phyloP scores from a whole-genome alignment of 2,329 filamentous ascomycete species.

The Juglanconis sp. region DNA sequence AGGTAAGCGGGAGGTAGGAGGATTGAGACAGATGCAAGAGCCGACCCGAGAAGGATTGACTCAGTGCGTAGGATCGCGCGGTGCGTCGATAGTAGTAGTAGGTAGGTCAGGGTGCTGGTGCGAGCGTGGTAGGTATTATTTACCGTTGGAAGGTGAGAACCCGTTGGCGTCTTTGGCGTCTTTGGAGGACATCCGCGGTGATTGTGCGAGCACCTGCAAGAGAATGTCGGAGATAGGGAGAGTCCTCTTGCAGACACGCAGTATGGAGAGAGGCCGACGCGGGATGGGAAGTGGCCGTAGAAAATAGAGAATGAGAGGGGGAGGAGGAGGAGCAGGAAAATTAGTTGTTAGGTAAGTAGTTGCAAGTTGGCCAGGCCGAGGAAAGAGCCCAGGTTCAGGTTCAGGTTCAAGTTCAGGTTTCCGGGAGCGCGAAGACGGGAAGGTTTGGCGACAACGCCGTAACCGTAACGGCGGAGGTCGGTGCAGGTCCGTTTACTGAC shows the following conservation, averaged over 20 bases:
- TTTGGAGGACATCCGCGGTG: constrained; percentile 18
- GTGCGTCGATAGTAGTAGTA: background rate
- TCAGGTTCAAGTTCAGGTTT: background rate
- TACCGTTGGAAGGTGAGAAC: constrained; percentile 17
- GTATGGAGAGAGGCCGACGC: background rate
- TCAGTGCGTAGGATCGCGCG: background rate
- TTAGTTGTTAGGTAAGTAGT: background rate
- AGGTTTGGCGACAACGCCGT: background rate
- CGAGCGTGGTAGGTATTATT: constrained; percentile 9
- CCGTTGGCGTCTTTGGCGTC: constrained; percentile 17
- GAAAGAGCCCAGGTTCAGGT: background rate
- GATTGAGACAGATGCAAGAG: background rate
- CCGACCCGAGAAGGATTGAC: background rate
- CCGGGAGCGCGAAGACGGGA: background rate
- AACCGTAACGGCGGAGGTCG: background rate
- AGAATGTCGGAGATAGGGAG: background rate
- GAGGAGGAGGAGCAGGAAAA: background rate
- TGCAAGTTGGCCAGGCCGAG: background rate
- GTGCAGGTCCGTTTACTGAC: background rate
- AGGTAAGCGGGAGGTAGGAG: background rate
- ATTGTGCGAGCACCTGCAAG: constrained; percentile 1
- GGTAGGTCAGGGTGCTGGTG: background rate
- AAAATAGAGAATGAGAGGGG: background rate
- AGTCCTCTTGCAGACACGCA: background rate
- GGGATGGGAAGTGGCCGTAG: background rate